A percentile compares a stretch with the other conserved stretches of the same genome.
phyloP scores from a whole-genome alignment of 805 yeast genomes.

The Candida argentea region DNA sequence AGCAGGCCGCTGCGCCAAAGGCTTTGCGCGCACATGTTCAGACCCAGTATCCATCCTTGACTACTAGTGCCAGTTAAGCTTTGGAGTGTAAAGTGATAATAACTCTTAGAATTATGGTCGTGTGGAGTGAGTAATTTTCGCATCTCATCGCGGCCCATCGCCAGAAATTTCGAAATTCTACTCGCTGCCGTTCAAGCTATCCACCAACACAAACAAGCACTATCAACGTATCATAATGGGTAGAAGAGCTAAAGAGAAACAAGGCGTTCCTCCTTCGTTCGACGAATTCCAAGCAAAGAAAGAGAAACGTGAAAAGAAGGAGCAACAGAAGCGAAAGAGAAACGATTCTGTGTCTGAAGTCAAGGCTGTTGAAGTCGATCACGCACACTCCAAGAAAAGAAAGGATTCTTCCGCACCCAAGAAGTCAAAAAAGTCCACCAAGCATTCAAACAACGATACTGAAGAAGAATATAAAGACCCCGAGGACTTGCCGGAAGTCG shows the following conservation, averaged over 20 bases:
- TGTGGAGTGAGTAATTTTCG: too few relatives aligned
- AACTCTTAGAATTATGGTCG: too few relatives aligned
- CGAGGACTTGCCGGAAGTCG: conserved; percentile 53
- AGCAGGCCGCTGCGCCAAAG: too few relatives aligned
- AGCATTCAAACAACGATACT: conserved; percentile 17
- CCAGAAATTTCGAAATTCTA: too few relatives aligned
- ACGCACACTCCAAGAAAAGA: conserved; percentile 8
- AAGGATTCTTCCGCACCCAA: conserved; percentile 9
- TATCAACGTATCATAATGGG: conserved; percentile 52
- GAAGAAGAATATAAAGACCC: conserved; percentile 24
- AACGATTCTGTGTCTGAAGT: conserved; percentile 8
- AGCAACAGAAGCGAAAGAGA: conserved; percentile 8
- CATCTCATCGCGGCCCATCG: too few relatives aligned
- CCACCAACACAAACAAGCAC: too few relatives aligned
- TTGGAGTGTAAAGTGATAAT: too few relatives aligned
- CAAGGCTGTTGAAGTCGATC: conserved; percentile 8
- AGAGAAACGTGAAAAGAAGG: conserved; percentile 12
- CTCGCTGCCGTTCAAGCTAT: too few relatives aligned
- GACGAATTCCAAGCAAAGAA: conserved; percentile 60
- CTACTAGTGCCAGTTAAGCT: too few relatives aligned
- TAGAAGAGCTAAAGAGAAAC: conserved; percentile 86
- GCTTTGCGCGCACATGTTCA: conserved; percentile 3
- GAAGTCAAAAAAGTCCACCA: conserved; percentile 12
- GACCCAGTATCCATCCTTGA: conserved; percentile 2
- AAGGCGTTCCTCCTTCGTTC: conserved; percentile 80